Base-by-base conservation (phyloP, 371 early-diverging fungal species). In the Amoeboaphelidium protococcarum region DNA sequence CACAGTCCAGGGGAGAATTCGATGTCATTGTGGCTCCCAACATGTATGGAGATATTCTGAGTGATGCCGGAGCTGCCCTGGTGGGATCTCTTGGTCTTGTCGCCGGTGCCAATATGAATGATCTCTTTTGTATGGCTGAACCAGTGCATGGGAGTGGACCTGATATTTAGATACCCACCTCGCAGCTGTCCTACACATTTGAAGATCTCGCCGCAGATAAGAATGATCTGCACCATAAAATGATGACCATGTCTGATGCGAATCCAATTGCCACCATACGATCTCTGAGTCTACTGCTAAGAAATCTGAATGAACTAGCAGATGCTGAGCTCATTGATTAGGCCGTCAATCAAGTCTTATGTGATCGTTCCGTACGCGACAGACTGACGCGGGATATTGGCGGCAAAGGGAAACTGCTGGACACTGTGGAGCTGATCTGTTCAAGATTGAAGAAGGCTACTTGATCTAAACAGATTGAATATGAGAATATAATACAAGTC, bases 131-230 rank as follows among this genome's bases (percentile, higher is more conserved):
- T 20, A 69, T 91, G 45, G 88, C 86, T 47, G 92, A 91, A 56
- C 92, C 92, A 65, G 76, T 91, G 13, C 91, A 91, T 55, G 91
- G 91, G 16, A 84, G 84, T 16, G 91, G 89, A 12, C 91, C 91
- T 1, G 91, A 91, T 67, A 91, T 91, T 61, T 84, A 83, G 13
- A 88, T 88, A 26, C n/a, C n/a, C n/a, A n/a, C n/a, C n/a, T n/a
- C n/a, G n/a, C n/a, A 40, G n/a, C 10, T n/a, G 10, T 40, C 13
- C 40, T 40, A 40, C 10, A 13, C 40, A 10, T 40, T 13, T 40
- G 10, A n/a, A 10, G 40, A n/a, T n/a, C n/a, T 10, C n/a, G 40
- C n/a, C n/a, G 40, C n/a, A n/a, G n/a, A n/a, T n/a, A n/a, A n/a
- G n/a, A n/a, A n/a, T n/a, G n/a, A n/a, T n/a, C n/a, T n/a, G n/a